These are phyloP conservation scores for Graphium sp. DNA, from an alignment of 2,329 filamentous ascomycete genomes.

Conservation along the genomic window DNA sequence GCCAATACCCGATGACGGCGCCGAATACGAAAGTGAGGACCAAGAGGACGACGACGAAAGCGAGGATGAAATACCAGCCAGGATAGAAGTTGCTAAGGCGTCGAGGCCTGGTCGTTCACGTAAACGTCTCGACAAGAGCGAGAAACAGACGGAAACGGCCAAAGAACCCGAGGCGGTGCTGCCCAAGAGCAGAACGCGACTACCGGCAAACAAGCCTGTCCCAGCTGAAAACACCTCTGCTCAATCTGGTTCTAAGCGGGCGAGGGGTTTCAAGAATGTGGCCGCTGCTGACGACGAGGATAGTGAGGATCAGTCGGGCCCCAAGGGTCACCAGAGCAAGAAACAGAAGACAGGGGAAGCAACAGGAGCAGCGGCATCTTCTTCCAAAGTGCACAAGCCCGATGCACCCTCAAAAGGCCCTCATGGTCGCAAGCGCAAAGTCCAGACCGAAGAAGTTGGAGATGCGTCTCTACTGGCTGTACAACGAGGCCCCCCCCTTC, in stretches of 20 bases:
- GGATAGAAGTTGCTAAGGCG: slow-evolving; percentile 5
- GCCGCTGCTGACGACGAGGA: slow-evolving; percentile 10
- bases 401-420: too few species aligned
- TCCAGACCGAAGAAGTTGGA: slow-evolving; percentile 16
- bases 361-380: slow-evolving; percentile 3
- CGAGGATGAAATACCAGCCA: too few species aligned
- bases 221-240: slow-evolving; percentile 2
- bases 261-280: slow-evolving; percentile 4
- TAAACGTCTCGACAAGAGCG: background rate
- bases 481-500: slow-evolving; percentile 36
- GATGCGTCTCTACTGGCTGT: slow-evolving; percentile 30
- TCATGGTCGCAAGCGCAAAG: slow-evolving; percentile 11
- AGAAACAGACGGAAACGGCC: background rate
- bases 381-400: slow-evolving; percentile 6
- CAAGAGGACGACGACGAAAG: slow-evolving; percentile 8
- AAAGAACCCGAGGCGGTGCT: background rate
- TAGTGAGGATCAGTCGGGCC: slow-evolving; percentile 7
- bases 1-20: slow-evolving; percentile 6
- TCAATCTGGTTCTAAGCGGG: slow-evolving; percentile 5
- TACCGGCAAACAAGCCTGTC: slow-evolving; percentile 6
- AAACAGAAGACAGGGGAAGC: slow-evolving; percentile 6
- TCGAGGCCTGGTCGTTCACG: slow-evolving; percentile 1
- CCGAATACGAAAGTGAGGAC: slow-evolving; percentile 15
- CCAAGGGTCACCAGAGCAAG: slow-evolving; percentile 10
- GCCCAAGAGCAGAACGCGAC: background rate